phyloP scores from a whole-genome alignment of 805 yeast species.

The Kluyveromyces nonfermentans region DNA sequence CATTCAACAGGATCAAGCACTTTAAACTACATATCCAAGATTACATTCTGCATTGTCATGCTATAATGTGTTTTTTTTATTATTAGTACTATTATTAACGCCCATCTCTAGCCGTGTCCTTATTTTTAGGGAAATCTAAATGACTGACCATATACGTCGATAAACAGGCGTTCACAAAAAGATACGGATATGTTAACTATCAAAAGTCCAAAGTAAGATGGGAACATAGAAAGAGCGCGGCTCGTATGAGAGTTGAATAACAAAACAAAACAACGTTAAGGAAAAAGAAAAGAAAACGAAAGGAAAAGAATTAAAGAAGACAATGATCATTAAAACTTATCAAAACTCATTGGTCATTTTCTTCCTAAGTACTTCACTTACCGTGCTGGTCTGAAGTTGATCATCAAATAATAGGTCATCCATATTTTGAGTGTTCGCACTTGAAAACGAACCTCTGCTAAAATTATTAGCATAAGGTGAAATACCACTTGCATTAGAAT shows the following conservation, averaged over 20 bases:
- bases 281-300: neutral
- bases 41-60: neutral
- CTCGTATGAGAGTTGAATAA: neutral
- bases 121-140: neutral
- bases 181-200: too few species aligned
- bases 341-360: conserved; percentile 10
- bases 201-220: neutral
- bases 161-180: neutral
- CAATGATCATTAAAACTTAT: neutral
- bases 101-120: neutral
- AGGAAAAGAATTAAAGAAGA: neutral
- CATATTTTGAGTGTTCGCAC: conserved; percentile 7
- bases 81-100: too few species aligned
- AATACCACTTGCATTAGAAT: conserved; percentile 12
- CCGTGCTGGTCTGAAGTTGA: conserved; percentile 17
- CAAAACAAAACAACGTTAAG: neutral
- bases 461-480: conserved; percentile 7
- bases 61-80: neutral
- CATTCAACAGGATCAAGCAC: neutral
- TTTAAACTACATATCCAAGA: neutral
- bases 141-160: neutral
- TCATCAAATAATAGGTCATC: conserved; percentile 15
- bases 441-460: conserved; percentile 5
- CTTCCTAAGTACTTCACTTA: conserved; percentile 18
- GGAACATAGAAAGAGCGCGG: neutral